Base-by-base conservation (phyloP, 2,329 filamentous ascomycete species). In the Podosphaera fusca region DNA sequence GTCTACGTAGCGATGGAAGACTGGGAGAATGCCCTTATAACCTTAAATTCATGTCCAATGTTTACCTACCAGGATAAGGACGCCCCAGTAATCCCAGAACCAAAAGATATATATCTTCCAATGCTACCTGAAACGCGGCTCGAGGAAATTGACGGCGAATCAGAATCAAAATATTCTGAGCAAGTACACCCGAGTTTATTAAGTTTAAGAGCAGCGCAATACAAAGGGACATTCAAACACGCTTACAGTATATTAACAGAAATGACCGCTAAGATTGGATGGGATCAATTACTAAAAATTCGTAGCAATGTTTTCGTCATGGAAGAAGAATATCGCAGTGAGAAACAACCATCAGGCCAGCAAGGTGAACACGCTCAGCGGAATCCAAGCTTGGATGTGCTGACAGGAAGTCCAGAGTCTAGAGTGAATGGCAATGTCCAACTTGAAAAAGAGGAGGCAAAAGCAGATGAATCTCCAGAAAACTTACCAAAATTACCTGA, bases 1-100 rank as follows among this genome's bases (percentile, higher is more conserved):
- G 85, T 96, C 36, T 98, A 98, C 64, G 86, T 96, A 57, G 80
- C 84, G 55, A 80, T 94, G 71, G 92, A 98, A 68, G 87, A 94
- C 67, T 98, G 92, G 88, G 92, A 96, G 67, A 81, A 96, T 63
- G 92, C 92, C 0, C 77, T 98, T 31, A 82, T 94, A 4, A 96
- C 92, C 3, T 76, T 98, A 56, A 98, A 98, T 71, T 98, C 92
- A 21, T 98, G 92, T 69, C 92, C 92, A 7, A 98, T 98, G 92
- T 98, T 98, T 70, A 98, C 92, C 5, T 96, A 98, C 69, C 92
- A 96, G 70, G 92, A 98, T 70, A 96, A 95, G 70, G 92, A 98
- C 68, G 84, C 88, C 4, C 92, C 92, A 2, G 73, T 92, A 59
- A 90, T 96, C 84, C 92, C 92, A 1, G 88, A 95, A 66, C 89